phyloP scores from a whole-genome alignment of 805 yeast genomes.

The Yarrowia sp. region DNA sequence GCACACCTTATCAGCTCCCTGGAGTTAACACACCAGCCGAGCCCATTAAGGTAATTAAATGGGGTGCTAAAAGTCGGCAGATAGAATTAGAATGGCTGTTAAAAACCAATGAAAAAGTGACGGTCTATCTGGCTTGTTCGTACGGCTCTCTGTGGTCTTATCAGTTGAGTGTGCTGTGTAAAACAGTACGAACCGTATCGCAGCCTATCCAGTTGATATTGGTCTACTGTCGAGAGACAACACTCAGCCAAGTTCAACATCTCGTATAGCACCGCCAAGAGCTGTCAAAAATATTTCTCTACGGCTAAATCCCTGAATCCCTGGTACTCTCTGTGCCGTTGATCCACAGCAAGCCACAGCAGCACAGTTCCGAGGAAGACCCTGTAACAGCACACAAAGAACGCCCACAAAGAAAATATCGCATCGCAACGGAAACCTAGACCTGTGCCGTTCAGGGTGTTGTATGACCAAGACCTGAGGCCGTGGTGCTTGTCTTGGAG shows the following conservation, averaged over 20 bases:
- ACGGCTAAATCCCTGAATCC: not conserved
- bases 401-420: not conserved
- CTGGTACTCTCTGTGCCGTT: not conserved
- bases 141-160: not conserved
- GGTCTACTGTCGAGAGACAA: too few relatives aligned
- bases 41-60: not conserved
- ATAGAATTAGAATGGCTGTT: not conserved
- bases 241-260: too few relatives aligned
- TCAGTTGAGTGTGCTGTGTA: not conserved
- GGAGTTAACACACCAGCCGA: not conserved
- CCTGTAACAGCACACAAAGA: slow-evolving; percentile 2
- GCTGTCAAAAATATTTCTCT: too few relatives aligned
- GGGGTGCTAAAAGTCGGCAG: not conserved
- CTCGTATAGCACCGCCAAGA: too few relatives aligned
- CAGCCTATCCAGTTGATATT: too few relatives aligned
- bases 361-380: slow-evolving; percentile 15
- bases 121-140: not conserved
- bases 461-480: too few relatives aligned
- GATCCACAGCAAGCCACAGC: not conserved
- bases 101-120: not conserved
- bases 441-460: not conserved
- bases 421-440: slow-evolving; percentile 5
- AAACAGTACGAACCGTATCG: too few relatives aligned
- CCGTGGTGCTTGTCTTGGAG: too few relatives aligned
- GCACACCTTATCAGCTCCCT: not conserved